A percentile compares a stretch with the other conserved stretches of the same genome.
These are phyloP conservation scores for Seminavis robusta DNA, from an alignment of 108 stramenopile species.

Conservation along the genomic window DNA sequence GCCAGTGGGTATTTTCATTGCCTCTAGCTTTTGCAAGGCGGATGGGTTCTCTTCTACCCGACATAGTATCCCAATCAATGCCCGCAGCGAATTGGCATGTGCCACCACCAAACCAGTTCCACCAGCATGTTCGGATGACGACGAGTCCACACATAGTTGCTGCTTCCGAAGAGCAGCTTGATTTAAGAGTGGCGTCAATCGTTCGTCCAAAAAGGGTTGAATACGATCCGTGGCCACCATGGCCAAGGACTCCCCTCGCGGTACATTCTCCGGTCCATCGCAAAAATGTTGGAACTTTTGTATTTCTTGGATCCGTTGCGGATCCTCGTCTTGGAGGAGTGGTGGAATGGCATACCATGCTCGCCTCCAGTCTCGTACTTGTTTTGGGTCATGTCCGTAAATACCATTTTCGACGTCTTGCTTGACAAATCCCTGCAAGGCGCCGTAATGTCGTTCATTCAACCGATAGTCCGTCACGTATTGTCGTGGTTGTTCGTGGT, in stretches of 20 bases:
- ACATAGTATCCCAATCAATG: slow-evolving; percentile 52
- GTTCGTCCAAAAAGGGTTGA: slow-evolving; percentile 42
- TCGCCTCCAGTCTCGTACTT: slow-evolving; percentile 41
- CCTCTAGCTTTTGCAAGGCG: slow-evolving; percentile 40
- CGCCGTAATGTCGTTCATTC: slow-evolving; percentile 56
- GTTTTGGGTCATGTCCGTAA: slow-evolving; percentile 37
- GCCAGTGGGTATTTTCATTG: slow-evolving; percentile 46
- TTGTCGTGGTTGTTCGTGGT: slow-evolving; percentile 1
- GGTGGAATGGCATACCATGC: slow-evolving; percentile 58
- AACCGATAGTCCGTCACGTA: slow-evolving; percentile 47
- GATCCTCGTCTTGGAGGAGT: slow-evolving; percentile 36
- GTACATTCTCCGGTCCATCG: slow-evolving; percentile 39
- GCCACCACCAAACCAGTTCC: slow-evolving; percentile 53
- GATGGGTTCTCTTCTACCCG: slow-evolving; percentile 40
- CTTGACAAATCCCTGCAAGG: slow-evolving; percentile 45
- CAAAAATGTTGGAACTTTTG: slow-evolving; percentile 29
- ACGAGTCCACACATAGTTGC: no score
- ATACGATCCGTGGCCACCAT: slow-evolving; percentile 49
- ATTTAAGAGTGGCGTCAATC: slow-evolving; percentile 35
- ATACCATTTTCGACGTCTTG: slow-evolving; percentile 42
- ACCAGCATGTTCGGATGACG: slow-evolving; percentile 10
- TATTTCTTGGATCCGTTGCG: slow-evolving; percentile 37
- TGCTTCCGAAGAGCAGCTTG: slow-evolving; percentile 12
- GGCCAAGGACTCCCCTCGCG: slow-evolving; percentile 45
- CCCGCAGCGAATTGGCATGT: slow-evolving; percentile 58